Percentiles rank a stretch among this genome's conserved stretches.
Evolutionary conservation across 345 rosid genomes (phyloP).

Genomic region (Populus nigra): DNA sequence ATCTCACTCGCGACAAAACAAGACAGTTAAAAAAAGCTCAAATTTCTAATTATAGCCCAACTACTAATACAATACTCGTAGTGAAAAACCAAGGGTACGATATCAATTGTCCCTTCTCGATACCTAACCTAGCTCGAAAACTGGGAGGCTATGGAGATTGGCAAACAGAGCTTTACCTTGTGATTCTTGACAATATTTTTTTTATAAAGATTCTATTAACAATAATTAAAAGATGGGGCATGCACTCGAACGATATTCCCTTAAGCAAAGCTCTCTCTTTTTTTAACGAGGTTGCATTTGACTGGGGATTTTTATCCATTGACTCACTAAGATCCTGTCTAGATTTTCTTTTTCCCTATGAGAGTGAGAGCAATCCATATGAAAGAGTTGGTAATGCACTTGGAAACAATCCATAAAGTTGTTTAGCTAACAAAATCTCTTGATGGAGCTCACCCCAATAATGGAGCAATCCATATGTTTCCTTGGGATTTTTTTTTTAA

Average conservation of each 20-base stretch:
- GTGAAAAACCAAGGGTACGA: slow-evolving; percentile 14
- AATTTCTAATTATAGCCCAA: background rate
- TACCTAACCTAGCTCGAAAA: slow-evolving; percentile 20
- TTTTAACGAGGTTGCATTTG: slow-evolving; percentile 15
- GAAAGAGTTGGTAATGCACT: background rate
- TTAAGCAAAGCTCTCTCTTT: background rate
- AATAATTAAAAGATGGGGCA: slow-evolving; percentile 14
- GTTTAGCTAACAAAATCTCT: no score
- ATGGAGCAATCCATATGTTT: no score
- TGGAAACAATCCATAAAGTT: background rate
- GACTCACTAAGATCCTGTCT: background rate
- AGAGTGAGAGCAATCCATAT: background rate
- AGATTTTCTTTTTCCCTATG: background rate
- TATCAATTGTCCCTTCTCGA: slow-evolving; percentile 5
- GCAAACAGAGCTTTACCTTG: slow-evolving; percentile 15
- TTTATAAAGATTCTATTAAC: background rate
- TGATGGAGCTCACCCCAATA: background rate
- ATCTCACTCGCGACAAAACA: slow-evolving; percentile 3
- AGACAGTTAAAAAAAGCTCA: background rate
- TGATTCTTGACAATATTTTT: background rate
- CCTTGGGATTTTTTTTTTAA: no score
- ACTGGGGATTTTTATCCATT: slow-evolving; percentile 21
- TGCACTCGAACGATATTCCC: background rate
- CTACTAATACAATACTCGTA: background rate
- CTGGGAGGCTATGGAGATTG: slow-evolving; percentile 9